A percentile compares a stretch with the other conserved stretches of the same genome.
These are phyloP conservation scores for Haberlea rhodopensis DNA, from an alignment of 257 asterid genomes.

Conservation along the genomic window DNA sequence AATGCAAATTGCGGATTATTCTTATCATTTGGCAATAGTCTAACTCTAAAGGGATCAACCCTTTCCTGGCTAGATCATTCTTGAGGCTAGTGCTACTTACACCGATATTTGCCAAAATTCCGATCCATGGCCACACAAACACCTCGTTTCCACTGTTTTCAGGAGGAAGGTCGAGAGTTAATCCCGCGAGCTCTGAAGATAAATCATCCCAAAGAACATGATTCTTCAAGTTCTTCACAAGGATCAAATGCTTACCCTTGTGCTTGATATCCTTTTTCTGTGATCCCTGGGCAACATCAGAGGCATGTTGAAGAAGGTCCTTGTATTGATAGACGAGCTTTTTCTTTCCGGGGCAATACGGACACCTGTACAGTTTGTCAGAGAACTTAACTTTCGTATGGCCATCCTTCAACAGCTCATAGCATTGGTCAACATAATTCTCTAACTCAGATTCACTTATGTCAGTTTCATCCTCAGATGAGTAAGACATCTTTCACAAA, in stretches of 20 bases:
- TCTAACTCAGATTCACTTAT: conserved; percentile 62
- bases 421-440: conserved; percentile 50
- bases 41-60: conserved; percentile 42
- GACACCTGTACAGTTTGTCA: conserved; percentile 41
- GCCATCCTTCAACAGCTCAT: conserved; percentile 38
- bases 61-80: conserved; percentile 40
- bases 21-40: conserved; percentile 28
- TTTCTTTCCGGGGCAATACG: conserved; percentile 64
- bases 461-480: conserved; percentile 64
- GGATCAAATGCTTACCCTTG: conserved; percentile 52
- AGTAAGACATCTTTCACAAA: conserved; percentile 40
- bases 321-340: conserved; percentile 39
- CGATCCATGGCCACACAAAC: conserved; percentile 65
- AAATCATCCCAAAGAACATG: conserved; percentile 32
- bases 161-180: conserved; percentile 30
- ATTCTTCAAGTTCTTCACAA: conserved; percentile 40
- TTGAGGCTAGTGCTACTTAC: conserved; percentile 37
- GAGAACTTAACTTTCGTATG: conserved; percentile 32
- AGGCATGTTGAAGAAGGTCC: conserved; percentile 56
- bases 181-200: conserved; percentile 30
- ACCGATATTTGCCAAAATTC: conserved; percentile 48
- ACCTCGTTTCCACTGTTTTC: conserved; percentile 24
- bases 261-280: conserved; percentile 40
- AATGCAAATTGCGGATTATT: conserved; percentile 28
- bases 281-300: conserved; percentile 46